Percentiles rank a stretch among this genome's conserved stretches.
Conservation (phyloP, 139 green algal species). For the Coccomyxa sp. region DNA sequence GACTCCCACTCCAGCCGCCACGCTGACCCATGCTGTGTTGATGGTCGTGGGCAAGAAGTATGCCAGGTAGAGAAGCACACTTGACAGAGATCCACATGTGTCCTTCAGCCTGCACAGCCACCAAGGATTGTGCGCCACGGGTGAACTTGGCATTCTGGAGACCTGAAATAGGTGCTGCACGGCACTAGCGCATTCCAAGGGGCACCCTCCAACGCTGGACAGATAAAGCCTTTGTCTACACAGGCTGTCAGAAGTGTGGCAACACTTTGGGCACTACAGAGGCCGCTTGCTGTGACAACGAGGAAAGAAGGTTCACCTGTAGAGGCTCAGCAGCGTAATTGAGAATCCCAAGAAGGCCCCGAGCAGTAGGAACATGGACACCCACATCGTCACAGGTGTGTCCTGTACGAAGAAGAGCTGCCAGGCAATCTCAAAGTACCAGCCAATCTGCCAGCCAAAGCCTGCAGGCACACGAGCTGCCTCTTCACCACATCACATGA, state of each 20-base stretch:
- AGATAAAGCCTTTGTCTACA: background rate
- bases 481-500: too few species aligned
- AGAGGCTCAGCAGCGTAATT: slow-evolving; percentile 29
- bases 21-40: slow-evolving; percentile 64
- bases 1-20: slow-evolving; percentile 47
- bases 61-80: slow-evolving; percentile 27
- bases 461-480: slow-evolving; percentile 10
- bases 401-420: slow-evolving; percentile 48
- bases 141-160: too few species aligned
- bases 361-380: slow-evolving; percentile 38
- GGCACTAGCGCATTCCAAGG: too few species aligned
- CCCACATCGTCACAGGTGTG: slow-evolving; percentile 30
- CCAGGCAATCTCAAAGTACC: slow-evolving; percentile 47
- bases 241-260: background rate
- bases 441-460: slow-evolving; percentile 46
- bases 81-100: slow-evolving; percentile 12
- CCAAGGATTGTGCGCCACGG: too few species aligned
- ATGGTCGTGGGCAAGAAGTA: slow-evolving; percentile 55
- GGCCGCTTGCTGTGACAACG: background rate
- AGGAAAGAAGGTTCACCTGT: slow-evolving; percentile 20
- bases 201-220: too few species aligned
- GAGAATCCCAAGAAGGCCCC: slow-evolving; percentile 26
- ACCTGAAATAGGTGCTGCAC: too few species aligned
- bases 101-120: slow-evolving; percentile 24
- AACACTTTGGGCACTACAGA: background rate